Evolutionary conservation across 2,329 filamentous ascomycete species (phyloP).

Genomic region (Aspergillus versicolor): DNA sequence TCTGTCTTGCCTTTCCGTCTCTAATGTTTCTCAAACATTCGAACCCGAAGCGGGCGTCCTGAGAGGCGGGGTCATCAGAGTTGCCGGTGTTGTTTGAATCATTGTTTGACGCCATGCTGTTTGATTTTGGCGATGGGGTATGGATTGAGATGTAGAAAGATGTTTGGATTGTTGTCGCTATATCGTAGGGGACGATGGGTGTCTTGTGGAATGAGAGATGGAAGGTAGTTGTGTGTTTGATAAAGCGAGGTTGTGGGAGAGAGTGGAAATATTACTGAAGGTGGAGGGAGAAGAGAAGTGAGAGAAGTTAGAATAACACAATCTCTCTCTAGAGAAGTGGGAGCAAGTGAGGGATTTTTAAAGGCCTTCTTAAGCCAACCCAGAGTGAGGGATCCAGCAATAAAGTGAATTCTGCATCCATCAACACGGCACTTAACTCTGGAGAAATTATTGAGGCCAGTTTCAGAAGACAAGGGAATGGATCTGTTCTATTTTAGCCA

Average conservation of each 20-base stretch:
- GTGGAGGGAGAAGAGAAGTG: not conserved
- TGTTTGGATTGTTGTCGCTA: not conserved
- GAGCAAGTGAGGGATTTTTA: not conserved
- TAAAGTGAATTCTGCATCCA: not conserved
- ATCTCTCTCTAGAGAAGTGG: not conserved
- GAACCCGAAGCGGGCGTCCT: conserved; percentile 25
- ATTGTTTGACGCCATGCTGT: conserved; percentile 3
- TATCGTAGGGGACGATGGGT: not conserved
- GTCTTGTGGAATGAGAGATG: no score
- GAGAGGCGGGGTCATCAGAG: not conserved
- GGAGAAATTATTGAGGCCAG: no score
- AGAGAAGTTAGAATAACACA: not conserved
- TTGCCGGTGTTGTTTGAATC: not conserved
- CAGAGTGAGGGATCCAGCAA: not conserved
- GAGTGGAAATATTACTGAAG: not conserved
- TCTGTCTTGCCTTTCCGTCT: conserved; percentile 14
- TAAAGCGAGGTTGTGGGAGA: not conserved
- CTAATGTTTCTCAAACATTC: conserved; percentile 26
- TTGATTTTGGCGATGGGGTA: not conserved
- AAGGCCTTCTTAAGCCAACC: not conserved
- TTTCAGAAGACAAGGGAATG: no score
- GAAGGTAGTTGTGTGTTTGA: not conserved
- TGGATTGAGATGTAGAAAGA: not conserved
- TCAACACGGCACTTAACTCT: not conserved
- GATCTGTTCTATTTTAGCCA: no score